Percentiles rank a stretch among this genome's conserved stretches.
Evolutionary conservation across 2,329 filamentous ascomycete species (phyloP).

Genomic region (Dothistroma septosporum): DNA sequence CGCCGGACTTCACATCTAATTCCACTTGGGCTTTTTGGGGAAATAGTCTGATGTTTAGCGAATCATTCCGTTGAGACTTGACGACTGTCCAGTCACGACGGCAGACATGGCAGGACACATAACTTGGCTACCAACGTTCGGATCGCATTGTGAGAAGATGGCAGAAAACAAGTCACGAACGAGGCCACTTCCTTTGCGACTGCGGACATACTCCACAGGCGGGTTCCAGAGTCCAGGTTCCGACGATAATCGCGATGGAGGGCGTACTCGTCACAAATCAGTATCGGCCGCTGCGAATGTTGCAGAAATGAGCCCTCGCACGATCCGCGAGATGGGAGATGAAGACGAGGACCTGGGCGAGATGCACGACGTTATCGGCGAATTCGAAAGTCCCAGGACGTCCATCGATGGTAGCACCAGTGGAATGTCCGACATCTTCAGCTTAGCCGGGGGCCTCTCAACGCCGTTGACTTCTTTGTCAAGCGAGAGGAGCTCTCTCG

Average conservation of each 20-base stretch:
- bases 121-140: conserved; percentile 10
- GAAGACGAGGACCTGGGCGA: conserved; percentile 57
- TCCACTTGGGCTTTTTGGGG: not conserved
- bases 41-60: not conserved
- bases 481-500: conserved; percentile 21
- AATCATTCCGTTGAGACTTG: not conserved
- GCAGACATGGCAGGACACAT: conserved; percentile 7
- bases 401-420: conserved; percentile 14
- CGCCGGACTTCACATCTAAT: not conserved
- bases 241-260: conserved; percentile 13
- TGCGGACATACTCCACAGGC: conserved; percentile 20
- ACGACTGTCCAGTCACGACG: not conserved
- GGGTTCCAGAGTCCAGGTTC: conserved; percentile 14
- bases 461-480: conserved; percentile 18
- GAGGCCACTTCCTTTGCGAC: conserved; percentile 19
- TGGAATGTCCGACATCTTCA: conserved; percentile 13
- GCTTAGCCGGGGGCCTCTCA: conserved; percentile 12
- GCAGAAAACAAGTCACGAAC: conserved; percentile 9
- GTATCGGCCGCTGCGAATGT: conserved; percentile 12
- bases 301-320: conserved; percentile 11
- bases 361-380: conserved; percentile 41
- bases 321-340: conserved; percentile 43
- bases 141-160: not conserved
- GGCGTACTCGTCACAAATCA: conserved; percentile 17
- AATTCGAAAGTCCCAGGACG: conserved; percentile 8